Evolutionary conservation across 2,329 filamentous ascomycete species (phyloP), one percentile per base, ranked within the genome.

Genomic region (Chrysoporthe deuterocubensis): DNA sequence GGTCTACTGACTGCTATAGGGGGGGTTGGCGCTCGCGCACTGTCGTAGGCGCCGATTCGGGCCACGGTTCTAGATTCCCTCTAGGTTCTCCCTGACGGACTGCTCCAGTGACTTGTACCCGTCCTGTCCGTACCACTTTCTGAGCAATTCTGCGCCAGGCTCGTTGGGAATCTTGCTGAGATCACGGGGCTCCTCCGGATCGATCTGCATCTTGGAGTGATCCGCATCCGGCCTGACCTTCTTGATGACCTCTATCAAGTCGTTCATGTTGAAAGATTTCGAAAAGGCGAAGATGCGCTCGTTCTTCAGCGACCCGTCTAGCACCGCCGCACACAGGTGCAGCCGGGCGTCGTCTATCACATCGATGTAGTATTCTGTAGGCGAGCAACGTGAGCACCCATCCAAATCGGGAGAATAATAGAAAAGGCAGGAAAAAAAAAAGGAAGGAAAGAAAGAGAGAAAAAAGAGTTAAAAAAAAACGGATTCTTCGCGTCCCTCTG

Each of bases 91-190:
- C 18, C 44, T 56, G 5, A 69, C 21, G 11, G 61, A 64, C 42
- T 67, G 64, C 13, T 69, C 65, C 18, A 67, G 43, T 6, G 65
- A 40, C 43, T 60, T 71, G 59, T 69, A 65, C 8, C 56, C 71
- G 32, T 69, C 62, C 52, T 68, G 72, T 62, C 71, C 72, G 61
- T 69, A 72, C 52, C 68, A 67, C 52, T 72, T 71, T 61, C 68
- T 74, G 69, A 71, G 63, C 42, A 71, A 65, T 50, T 48, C 63
- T 56, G 62, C 62, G 1, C 59, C 64, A 6, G 67, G 50, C 16
- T 61, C 64, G 14, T 65, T 56, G 16, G 57, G 63, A 3, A 67
- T 40, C 32, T 64, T 65, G 26, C 21, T 61, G 18, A 65, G 58
- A 21, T 62, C 56, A n/a, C 48, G 43, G 8, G 11, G 11, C 64